phyloP scores from a whole-genome alignment of 208 protist genomes.

The Leishmania turanica region DNA sequence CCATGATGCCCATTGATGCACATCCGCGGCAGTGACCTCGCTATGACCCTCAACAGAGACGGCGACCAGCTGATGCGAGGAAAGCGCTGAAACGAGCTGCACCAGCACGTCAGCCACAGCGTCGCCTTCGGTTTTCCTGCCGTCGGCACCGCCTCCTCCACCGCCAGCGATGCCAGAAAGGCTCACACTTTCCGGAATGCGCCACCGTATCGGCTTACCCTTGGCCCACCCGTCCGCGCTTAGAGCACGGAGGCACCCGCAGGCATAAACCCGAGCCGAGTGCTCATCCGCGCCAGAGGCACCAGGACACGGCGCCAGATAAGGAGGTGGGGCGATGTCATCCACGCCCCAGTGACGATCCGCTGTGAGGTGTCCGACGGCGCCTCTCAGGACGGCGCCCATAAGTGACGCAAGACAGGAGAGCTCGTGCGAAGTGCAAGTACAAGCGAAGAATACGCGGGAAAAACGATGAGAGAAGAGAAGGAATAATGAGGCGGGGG shows the following conservation, averaged over 20 bases:
- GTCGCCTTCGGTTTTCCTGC: background rate
- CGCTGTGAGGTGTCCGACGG: background rate
- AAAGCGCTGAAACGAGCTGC: background rate
- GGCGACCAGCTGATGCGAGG: background rate
- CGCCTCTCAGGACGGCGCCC: background rate
- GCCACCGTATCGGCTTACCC: background rate
- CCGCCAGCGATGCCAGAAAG: background rate
- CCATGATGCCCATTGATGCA: background rate
- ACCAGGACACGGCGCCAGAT: background rate
- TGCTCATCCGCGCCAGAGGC: background rate
- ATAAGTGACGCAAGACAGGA: background rate
- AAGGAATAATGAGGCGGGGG: background rate
- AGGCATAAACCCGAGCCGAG: background rate
- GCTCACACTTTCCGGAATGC: background rate
- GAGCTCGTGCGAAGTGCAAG: background rate
- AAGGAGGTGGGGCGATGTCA: background rate
- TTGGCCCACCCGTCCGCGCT: background rate
- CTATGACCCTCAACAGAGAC: constrained; percentile 2
- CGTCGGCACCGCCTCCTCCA: background rate
- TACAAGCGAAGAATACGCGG: background rate
- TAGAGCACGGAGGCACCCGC: background rate
- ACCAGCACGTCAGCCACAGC: background rate
- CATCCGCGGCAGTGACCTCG: background rate
- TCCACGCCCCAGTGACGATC: background rate
- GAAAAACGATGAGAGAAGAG: background rate